Evolutionary conservation across 768 basidiomycete species (phyloP).

Genomic region (Termitomyces sp.): DNA sequence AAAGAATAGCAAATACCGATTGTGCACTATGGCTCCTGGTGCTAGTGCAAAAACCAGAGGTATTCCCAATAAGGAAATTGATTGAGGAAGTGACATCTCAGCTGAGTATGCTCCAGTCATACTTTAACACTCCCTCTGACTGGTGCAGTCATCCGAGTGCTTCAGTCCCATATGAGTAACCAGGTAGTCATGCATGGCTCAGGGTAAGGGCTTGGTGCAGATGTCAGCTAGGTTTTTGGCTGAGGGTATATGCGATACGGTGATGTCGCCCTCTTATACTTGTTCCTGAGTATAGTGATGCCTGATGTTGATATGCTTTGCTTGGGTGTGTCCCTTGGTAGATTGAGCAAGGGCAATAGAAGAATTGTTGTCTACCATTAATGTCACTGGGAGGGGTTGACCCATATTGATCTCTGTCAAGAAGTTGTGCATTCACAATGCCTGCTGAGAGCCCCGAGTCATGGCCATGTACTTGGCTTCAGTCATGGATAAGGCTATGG

Average conservation of each 20-base stretch:
- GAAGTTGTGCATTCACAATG: no score
- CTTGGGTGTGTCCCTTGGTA: conserved; percentile 16
- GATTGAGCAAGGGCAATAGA: conserved; percentile 20
- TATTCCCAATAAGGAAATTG: no score
- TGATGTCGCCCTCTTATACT: conserved; percentile 10
- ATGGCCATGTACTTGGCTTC: conserved; percentile 25
- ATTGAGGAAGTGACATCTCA: no score
- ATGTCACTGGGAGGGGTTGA: conserved; percentile 18
- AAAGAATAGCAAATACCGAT: no score
- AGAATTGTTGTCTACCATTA: conserved; percentile 24
- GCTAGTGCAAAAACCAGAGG: background rate
- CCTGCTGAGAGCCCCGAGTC: conserved; percentile 4
- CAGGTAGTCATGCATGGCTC: no score
- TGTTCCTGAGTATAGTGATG: conserved; percentile 19
- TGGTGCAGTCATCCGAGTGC: no score
- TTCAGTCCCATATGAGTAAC: no score
- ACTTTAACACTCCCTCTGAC: no score
- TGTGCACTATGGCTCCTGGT: background rate
- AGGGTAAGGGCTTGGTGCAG: no score
- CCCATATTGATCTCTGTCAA: conserved; percentile 23
- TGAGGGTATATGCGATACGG: conserved; percentile 20
- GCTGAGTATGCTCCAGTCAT: no score
- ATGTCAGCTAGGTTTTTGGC: background rate
- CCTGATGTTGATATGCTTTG: conserved; percentile 26
- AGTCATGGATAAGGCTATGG: background rate